phyloP scores from a whole-genome alignment of 208 protist genomes.

The Leishmania major region DNA sequence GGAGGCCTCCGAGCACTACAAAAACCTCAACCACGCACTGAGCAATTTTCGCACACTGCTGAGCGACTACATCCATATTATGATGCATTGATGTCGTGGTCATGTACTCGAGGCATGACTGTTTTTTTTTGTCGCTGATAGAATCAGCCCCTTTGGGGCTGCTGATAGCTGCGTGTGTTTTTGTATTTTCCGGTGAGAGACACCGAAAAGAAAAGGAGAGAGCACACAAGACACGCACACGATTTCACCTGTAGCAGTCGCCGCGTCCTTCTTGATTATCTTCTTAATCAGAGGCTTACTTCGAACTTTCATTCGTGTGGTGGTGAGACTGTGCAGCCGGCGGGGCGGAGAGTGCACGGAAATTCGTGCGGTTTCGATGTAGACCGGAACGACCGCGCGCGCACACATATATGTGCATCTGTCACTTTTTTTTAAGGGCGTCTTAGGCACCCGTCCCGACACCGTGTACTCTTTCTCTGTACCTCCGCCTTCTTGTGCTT shows the following conservation, averaged over 20 bases:
- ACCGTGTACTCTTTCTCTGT: conserved; percentile 8
- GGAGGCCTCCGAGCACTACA: conserved; percentile 78
- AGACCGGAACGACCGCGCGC: not conserved
- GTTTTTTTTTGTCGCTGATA: not conserved
- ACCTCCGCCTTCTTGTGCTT: not conserved
- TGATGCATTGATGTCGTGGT: conserved; percentile 57
- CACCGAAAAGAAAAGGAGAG: not conserved
- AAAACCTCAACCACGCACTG: conserved; percentile 56
- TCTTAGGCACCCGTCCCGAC: not conserved
- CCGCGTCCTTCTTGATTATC: not conserved
- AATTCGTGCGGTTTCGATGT: not conserved
- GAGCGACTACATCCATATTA: conserved; percentile 92
- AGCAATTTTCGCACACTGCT: conserved; percentile 70
- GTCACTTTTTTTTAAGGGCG: not conserved
- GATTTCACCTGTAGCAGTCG: not conserved
- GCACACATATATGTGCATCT: not conserved
- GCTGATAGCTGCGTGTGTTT: not conserved
- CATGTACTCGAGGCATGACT: not conserved
- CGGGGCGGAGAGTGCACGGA: not conserved
- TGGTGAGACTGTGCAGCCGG: not conserved
- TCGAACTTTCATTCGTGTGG: not conserved
- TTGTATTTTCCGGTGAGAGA: not conserved
- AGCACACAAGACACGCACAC: not conserved
- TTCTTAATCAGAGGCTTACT: not conserved
- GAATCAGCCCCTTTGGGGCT: no score